Base-by-base conservation (phyloP, 2,329 filamentous ascomycete genomes). In the Fusarium foetens region DNA sequence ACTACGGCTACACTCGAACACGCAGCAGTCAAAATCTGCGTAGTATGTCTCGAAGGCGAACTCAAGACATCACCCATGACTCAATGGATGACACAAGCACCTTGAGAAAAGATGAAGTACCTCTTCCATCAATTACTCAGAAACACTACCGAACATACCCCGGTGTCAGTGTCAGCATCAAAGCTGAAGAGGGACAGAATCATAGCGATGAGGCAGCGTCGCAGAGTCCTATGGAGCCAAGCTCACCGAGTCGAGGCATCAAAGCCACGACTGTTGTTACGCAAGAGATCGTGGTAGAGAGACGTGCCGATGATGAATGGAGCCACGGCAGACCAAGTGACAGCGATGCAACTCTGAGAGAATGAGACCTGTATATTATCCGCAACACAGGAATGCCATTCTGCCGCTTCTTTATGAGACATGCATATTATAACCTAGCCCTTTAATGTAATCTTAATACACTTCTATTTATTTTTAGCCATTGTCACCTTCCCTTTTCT, bases 191-290 rank as follows among this genome's bases (percentile, higher is more conserved):
- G 23, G 36, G 23, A 11, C 25, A 16, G 31, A n/a, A 41, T n/a
- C 29, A n/a, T 2, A 3, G 10, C n/a, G 19, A n/a, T 7, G 31
- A 36, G 19, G 23, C 31, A n/a, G 25, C 23, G 14, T 19, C 19
- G 19, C 59, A 38, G 7, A 23, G 25, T 43, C 29, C 38, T 4
- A 8, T 19, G 3, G 31, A 38, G 9, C 25, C 23, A 23, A 25
- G 19, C 16, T 23, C n/a, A 3, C 48, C 43, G 6, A 29, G 29
- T 9, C 49, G 58, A 38, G 51, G 36, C 0, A 66, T 63, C 11
- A 61, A 63, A 48, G 53, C 63, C 11, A 63, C 49, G 3, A 66
- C 58, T 8, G 51, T 57, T 19, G 58, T 63, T 5, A 66, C 45
- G 6, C 58, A 63, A 1, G 25, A 63, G 17, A 25, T 63, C 3